Conservation (phyloP, 306 rosid genomes). For the Rosa multiflora region DNA sequence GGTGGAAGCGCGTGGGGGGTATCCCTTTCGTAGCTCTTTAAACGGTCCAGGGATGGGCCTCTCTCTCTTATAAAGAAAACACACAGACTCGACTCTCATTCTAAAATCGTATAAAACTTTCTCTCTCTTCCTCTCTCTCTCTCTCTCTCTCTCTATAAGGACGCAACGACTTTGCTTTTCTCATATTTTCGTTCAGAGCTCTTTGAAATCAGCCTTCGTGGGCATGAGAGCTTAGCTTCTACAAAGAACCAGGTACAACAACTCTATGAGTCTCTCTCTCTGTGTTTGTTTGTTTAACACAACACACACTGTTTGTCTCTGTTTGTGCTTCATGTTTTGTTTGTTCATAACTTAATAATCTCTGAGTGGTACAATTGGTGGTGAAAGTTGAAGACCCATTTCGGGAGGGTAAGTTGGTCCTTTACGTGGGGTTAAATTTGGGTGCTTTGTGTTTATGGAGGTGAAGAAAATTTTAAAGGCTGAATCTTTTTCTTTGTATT, state of each 20-base stretch:
- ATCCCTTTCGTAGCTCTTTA: slow-evolving; percentile 12
- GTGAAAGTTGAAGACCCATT: slow-evolving; percentile 53
- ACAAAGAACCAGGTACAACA: slow-evolving; percentile 23
- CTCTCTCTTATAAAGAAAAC: slow-evolving; percentile 17
- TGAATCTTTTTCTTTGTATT: background rate
- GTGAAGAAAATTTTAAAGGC: slow-evolving; percentile 23
- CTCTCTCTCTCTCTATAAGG: slow-evolving; percentile 21
- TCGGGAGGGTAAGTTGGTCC: slow-evolving; percentile 46
- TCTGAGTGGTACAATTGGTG: slow-evolving; percentile 49
- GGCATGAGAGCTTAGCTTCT: slow-evolving; percentile 58
- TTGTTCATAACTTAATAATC: slow-evolving; percentile 34
- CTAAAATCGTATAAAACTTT: background rate
- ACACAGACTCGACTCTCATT: background rate
- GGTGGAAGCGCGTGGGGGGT: slow-evolving; percentile 27
- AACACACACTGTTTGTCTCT: background rate
- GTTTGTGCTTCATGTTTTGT: slow-evolving; percentile 47
- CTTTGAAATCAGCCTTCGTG: slow-evolving; percentile 49
- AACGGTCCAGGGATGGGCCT: slow-evolving; percentile 33
- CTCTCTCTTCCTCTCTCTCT: slow-evolving; percentile 25
- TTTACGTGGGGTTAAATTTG: slow-evolving; percentile 41
- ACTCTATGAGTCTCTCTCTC: slow-evolving; percentile 9
- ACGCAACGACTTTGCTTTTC: slow-evolving; percentile 45
- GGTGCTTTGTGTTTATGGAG: slow-evolving; percentile 43
- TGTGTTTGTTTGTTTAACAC: background rate
- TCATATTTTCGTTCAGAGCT: background rate